Evolutionary conservation across 768 basidiomycete genomes (phyloP), one percentile per base, ranked within the genome.

Genomic region (Pisolithus tinctorius): DNA sequence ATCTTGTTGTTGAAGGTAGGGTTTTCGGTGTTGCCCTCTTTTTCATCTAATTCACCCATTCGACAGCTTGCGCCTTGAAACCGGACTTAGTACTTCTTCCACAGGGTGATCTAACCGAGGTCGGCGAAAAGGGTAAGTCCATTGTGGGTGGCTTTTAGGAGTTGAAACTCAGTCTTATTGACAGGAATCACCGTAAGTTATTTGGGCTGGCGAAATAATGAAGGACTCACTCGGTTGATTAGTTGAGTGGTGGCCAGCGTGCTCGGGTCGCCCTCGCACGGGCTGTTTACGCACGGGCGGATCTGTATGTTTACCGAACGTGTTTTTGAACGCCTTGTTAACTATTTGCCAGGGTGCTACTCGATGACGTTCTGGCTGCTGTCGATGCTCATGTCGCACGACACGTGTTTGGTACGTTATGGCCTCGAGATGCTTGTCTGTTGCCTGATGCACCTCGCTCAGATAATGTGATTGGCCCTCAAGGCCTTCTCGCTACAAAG

Each of bases 291-390:
- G 84, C 92, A 3, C 79, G 93, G 42, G 92, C 93, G 1, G 94
- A 98, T 65, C 65, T 96, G 80, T 92, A 58, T 60, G 82, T 67
- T 5, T 14, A 26, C 11, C 6, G 27, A 5, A 3, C 29, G 31
- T 14, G 1, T 41, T 6, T 31, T 27, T n/a, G 20, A 1, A 4
- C 11, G 23, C 48, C 3, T 42, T 51, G 6, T 38, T 59, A 39
- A 58, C 40, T 42, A 13, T 17, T 4, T 37, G 3, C 11, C 52
- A 86, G 84, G 30, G 72, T 87, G 45, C 76, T 97, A 1, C 74
- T 97, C 5, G 95, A 97, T 58, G 94, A 98, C 55, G 92, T 92
- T 39, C 76, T 97, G 31, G 85, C 89, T 26, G 86, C 86, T 14
- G 83, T 90, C 5, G 88, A 90, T 59, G 81, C 86, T n/a, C 89